phyloP scores from a whole-genome alignment of 2,329 filamentous ascomycete genomes.

The Hypoxylon rubiginosum region DNA sequence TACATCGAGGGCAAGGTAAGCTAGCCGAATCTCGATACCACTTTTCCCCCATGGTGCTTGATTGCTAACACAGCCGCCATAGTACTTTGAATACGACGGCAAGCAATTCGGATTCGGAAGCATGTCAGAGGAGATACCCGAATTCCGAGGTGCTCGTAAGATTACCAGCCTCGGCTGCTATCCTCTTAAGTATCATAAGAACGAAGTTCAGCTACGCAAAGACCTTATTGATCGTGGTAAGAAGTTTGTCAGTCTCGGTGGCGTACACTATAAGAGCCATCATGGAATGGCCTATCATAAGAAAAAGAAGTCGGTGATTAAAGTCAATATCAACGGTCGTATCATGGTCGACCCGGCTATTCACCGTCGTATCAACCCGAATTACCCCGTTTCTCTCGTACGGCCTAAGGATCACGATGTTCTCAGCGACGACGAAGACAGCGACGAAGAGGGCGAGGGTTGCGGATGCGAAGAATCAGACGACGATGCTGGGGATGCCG shows the following conservation, averaged over 20 bases:
- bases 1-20: constrained; percentile 75
- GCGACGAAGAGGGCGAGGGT: constrained; percentile 59
- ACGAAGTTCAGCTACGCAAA: constrained; percentile 73
- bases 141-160: constrained; percentile 85
- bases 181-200: constrained; percentile 83
- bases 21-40: constrained; percentile 10
- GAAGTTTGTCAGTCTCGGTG: constrained; percentile 84
- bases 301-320: constrained; percentile 79
- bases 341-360: constrained; percentile 90
- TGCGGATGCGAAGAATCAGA: constrained; percentile 57
- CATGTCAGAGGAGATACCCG: constrained; percentile 75
- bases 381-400: constrained; percentile 82
- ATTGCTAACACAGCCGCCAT: constrained; percentile 32
- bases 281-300: constrained; percentile 89
- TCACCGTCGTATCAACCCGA: constrained; percentile 87
- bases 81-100: constrained; percentile 89
- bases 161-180: constrained; percentile 84
- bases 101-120: constrained; percentile 84
- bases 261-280: constrained; percentile 85
- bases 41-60: not conserved
- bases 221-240: constrained; percentile 84
- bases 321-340: constrained; percentile 87
- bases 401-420: constrained; percentile 78
- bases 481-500: constrained; percentile 50
- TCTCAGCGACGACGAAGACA: constrained; percentile 63